A percentile compares a stretch with the other conserved stretches of the same genome.
These are phyloP conservation scores for Trichoderma atrobrunneum DNA, from an alignment of 2,329 filamentous ascomycete genomes.

Conservation along the genomic window DNA sequence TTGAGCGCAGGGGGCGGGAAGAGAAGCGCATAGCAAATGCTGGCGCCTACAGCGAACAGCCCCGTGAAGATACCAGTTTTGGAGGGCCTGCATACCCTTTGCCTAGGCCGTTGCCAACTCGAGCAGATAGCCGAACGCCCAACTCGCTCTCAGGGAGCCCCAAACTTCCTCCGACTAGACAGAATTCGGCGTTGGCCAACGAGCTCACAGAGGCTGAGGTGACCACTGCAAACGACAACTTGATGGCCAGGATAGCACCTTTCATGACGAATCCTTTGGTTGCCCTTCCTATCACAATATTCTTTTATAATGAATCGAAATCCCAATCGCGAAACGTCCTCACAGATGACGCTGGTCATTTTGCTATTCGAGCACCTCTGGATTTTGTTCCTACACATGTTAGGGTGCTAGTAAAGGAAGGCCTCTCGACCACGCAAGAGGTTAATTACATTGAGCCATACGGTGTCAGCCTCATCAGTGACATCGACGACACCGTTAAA, in stretches of 20 bases:
- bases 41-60: slow-evolving; percentile 71
- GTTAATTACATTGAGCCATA: slow-evolving; percentile 72
- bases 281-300: slow-evolving; percentile 77
- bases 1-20: slow-evolving; percentile 67
- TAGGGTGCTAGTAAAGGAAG: slow-evolving; percentile 80
- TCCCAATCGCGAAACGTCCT: slow-evolving; percentile 81
- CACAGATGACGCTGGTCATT: slow-evolving; percentile 89
- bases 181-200: slow-evolving; percentile 36
- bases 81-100: slow-evolving; percentile 7
- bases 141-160: slow-evolving; percentile 46
- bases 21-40: slow-evolving; percentile 69
- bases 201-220: slow-evolving; percentile 77
- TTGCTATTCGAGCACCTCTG: slow-evolving; percentile 72
- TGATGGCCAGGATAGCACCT: slow-evolving; percentile 83
- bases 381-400: slow-evolving; percentile 91
- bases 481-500: slow-evolving; percentile 97
- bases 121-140: slow-evolving; percentile 27
- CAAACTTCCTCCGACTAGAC: slow-evolving; percentile 38
- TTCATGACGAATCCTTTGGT: slow-evolving; percentile 84
- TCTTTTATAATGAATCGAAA: slow-evolving; percentile 85
- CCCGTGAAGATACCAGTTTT: slow-evolving; percentile 45
- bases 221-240: slow-evolving; percentile 73
- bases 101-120: background rate
- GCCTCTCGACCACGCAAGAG: slow-evolving; percentile 75
- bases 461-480: slow-evolving; percentile 90